Evolutionary conservation across 2,329 filamentous ascomycete species (phyloP).

Genomic region (Aspergillus quadrilineatus): DNA sequence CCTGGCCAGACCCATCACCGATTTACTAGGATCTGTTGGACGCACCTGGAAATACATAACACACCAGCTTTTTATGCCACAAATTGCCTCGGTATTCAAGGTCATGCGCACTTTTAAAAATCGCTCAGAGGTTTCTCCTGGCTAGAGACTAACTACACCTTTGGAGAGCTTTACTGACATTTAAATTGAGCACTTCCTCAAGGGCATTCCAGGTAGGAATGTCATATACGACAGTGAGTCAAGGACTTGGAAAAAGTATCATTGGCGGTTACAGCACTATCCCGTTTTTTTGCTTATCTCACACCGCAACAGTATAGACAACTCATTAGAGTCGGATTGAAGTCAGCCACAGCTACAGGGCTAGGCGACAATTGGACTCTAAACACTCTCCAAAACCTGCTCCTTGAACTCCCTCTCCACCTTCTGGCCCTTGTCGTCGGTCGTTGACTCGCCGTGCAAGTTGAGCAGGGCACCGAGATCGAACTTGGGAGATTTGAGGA

Average conservation of each 20-base stretch:
- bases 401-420: slow-evolving; percentile 99
- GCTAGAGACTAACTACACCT: too few species aligned
- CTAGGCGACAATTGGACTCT: slow-evolving; percentile 67
- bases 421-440: slow-evolving; percentile 97
- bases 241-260: slow-evolving; percentile 6
- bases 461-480: slow-evolving; percentile 94
- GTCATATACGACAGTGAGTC: background rate
- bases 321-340: background rate
- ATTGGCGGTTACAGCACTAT: slow-evolving; percentile 16
- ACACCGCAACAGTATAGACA: slow-evolving; percentile 7
- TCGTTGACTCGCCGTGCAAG: slow-evolving; percentile 95
- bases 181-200: background rate
- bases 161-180: too few species aligned
- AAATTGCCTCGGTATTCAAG: too few species aligned
- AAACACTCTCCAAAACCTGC: slow-evolving; percentile 89
- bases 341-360: slow-evolving; percentile 66
- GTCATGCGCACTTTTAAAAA: too few species aligned
- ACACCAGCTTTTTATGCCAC: too few species aligned
- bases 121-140: too few species aligned
- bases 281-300: slow-evolving; percentile 10
- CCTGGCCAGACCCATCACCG: too few species aligned
- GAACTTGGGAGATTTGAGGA: slow-evolving; percentile 98
- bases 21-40: too few species aligned
- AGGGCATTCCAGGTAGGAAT: background rate
- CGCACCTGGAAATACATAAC: too few species aligned